These are phyloP conservation scores for Aspergillus sp. DNA, from an alignment of 2,329 filamentous ascomycete genomes.

Conservation along the genomic window DNA sequence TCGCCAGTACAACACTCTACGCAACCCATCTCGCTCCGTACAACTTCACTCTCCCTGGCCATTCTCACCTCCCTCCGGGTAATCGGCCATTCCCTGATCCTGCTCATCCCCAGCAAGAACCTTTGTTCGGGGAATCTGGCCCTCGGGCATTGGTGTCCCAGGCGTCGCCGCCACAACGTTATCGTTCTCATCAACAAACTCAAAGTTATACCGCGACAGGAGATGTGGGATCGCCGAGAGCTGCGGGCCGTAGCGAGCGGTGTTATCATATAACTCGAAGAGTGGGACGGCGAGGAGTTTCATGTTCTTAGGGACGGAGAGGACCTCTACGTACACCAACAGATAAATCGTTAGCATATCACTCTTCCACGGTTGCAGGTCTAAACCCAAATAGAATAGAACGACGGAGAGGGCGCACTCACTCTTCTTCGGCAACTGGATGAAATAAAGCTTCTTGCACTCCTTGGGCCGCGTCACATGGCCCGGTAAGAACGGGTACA, in stretches of 20 bases:
- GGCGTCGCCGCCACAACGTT: conserved; percentile 85
- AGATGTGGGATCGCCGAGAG: conserved; percentile 95
- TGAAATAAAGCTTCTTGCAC: conserved; percentile 98
- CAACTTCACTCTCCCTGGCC: conserved; percentile 22
- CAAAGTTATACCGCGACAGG: conserved; percentile 93
- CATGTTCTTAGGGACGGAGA: conserved; percentile 99
- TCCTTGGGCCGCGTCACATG: conserved; percentile 97
- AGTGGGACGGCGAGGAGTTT: conserved; percentile 95
- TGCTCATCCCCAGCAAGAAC: conserved; percentile 60
- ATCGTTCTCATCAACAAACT: conserved; percentile 93
- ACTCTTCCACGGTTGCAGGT: neutral
- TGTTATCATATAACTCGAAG: conserved; percentile 98
- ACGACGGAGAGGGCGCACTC: conserved; percentile 43
- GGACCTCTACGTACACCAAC: conserved; percentile 67
- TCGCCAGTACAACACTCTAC: neutral
- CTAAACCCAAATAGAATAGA: neutral
- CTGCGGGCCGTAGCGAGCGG: conserved; percentile 89
- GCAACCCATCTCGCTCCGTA: neutral
- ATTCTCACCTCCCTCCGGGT: conserved; percentile 29
- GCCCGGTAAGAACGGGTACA: conserved; percentile 97
- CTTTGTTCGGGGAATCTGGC: conserved; percentile 65
- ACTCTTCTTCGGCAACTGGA: conserved; percentile 92
- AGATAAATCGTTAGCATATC: neutral
- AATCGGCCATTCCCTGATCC: conserved; percentile 44
- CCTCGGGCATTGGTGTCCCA: conserved; percentile 65